phyloP scores from a whole-genome alignment of 495 filamentous ascomycete species.

The Astrothelium macrocarpum region DNA sequence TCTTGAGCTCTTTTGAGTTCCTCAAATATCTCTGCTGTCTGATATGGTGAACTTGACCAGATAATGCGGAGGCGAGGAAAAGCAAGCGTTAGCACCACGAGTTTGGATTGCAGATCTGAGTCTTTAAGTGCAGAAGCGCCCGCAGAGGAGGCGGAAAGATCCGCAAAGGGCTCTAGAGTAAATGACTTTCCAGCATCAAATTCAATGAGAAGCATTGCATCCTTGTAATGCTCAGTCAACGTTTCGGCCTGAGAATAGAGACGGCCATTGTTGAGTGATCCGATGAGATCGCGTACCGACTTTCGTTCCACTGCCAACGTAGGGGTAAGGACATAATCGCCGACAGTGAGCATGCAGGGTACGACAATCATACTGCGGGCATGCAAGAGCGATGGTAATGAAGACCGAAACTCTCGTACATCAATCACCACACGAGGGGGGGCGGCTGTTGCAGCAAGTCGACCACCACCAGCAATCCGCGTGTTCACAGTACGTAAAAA shows the following conservation, averaged over 20 bases:
- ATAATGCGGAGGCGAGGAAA: conserved; percentile 85
- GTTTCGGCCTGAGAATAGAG: conserved; percentile 87
- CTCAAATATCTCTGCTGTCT: conserved; percentile 94
- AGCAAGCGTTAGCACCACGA: conserved; percentile 85
- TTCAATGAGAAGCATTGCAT: conserved; percentile 86
- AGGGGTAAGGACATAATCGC: conserved; percentile 89
- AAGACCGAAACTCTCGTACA: conserved; percentile 89
- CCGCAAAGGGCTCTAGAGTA: conserved; percentile 86
- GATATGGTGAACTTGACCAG: conserved; percentile 88
- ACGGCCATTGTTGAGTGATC: conserved; percentile 81
- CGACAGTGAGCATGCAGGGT: conserved; percentile 91
- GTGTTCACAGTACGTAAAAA: conserved; percentile 96
- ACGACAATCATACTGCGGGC: conserved; percentile 75
- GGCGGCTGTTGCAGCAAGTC: conserved; percentile 74
- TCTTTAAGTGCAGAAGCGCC: conserved; percentile 45
- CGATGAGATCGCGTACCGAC: conserved; percentile 80
- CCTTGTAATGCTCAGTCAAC: conserved; percentile 88
- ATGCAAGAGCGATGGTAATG: conserved; percentile 83
- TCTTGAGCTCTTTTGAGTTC: conserved; percentile 78
- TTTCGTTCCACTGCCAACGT: conserved; percentile 91
- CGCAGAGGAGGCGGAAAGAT: conserved; percentile 56
- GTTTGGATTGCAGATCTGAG: conserved; percentile 75
- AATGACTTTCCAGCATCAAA: conserved; percentile 97
- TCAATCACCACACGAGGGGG: conserved; percentile 94
- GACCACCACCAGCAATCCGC: conserved; percentile 87